Percentiles rank a stretch among this genome's conserved stretches.
Conservation (phyloP, 164 flowering plant genomes). For the Brasenia schreberi region DNA sequence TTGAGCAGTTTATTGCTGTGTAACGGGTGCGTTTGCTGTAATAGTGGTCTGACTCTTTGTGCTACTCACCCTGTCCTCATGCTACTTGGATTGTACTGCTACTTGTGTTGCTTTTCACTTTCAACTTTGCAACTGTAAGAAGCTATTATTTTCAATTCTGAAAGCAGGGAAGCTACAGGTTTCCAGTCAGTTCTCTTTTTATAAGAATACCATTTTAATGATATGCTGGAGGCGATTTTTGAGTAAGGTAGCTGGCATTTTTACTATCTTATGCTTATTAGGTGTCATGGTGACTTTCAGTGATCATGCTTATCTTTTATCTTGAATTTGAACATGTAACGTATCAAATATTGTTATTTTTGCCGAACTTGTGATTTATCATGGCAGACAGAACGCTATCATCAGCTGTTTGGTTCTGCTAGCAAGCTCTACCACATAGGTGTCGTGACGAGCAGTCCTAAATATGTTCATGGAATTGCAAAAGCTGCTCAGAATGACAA, state of each 20-base stretch:
- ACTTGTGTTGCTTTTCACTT: no score
- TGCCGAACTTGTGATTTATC: neutral
- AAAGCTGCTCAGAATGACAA: neutral
- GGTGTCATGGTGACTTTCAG: neutral
- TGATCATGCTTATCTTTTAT: neutral
- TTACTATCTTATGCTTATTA: neutral
- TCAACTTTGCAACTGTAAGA: no score
- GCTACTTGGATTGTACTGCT: no score
- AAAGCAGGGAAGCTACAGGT: no score
- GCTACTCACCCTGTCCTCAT: no score
- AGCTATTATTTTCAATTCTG: no score
- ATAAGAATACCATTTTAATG: neutral
- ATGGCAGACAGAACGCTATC: constrained; percentile 85
- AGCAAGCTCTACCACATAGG: constrained; percentile 80
- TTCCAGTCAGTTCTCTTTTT: no score
- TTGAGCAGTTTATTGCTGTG: no score
- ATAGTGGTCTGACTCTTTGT: no score
- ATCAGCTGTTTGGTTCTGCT: constrained; percentile 92
- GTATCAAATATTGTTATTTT: neutral
- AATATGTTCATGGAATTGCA: neutral
- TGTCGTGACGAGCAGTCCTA: constrained; percentile 5
- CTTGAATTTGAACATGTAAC: neutral
- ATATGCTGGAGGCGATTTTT: neutral
- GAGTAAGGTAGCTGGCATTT: neutral
- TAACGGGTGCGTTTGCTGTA: no score